Percentiles rank a stretch among this genome's conserved stretches.
These are phyloP conservation scores for Salvia rosmarinus DNA, from an alignment of 257 asterid species.

Conservation along the genomic window DNA sequence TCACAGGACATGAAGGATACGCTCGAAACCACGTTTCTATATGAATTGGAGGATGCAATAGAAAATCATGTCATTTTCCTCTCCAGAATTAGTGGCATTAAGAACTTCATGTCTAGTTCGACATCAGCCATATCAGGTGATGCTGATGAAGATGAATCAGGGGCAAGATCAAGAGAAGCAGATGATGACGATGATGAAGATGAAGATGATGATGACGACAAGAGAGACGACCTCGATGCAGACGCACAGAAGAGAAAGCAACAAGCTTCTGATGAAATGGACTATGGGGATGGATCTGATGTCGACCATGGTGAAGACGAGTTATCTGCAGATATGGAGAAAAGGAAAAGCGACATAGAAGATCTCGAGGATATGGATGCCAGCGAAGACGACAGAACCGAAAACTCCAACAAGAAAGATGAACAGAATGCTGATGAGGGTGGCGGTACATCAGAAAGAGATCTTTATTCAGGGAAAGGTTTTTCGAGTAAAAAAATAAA, in stretches of 20 bases:
- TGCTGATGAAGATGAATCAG: slow-evolving; percentile 51
- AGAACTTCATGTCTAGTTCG: slow-evolving; percentile 42
- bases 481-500: slow-evolving; percentile 24
- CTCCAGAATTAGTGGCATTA: slow-evolving; percentile 58
- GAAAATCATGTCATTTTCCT: slow-evolving; percentile 63
- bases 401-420: slow-evolving; percentile 38
- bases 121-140: slow-evolving; percentile 44
- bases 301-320: slow-evolving; percentile 46
- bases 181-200: slow-evolving; percentile 42
- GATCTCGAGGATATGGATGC: slow-evolving; percentile 42
- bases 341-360: slow-evolving; percentile 34
- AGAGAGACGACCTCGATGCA: slow-evolving; percentile 72
- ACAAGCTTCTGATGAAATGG: slow-evolving; percentile 79
- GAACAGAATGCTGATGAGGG: slow-evolving; percentile 37
- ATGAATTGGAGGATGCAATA: slow-evolving; percentile 82
- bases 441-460: slow-evolving; percentile 16
- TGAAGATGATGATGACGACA: slow-evolving; percentile 55
- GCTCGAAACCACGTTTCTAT: slow-evolving; percentile 48
- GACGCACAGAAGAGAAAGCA: slow-evolving; percentile 66
- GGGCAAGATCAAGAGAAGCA: slow-evolving; percentile 33
- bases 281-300: slow-evolving; percentile 72
- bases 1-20: slow-evolving; percentile 57
- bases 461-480: slow-evolving; percentile 9
- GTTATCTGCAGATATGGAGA: slow-evolving; percentile 35
- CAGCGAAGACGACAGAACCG: slow-evolving; percentile 44